Base-by-base conservation (phyloP, 2,329 filamentous ascomycete genomes). In the Hyphodiscus sp. region DNA sequence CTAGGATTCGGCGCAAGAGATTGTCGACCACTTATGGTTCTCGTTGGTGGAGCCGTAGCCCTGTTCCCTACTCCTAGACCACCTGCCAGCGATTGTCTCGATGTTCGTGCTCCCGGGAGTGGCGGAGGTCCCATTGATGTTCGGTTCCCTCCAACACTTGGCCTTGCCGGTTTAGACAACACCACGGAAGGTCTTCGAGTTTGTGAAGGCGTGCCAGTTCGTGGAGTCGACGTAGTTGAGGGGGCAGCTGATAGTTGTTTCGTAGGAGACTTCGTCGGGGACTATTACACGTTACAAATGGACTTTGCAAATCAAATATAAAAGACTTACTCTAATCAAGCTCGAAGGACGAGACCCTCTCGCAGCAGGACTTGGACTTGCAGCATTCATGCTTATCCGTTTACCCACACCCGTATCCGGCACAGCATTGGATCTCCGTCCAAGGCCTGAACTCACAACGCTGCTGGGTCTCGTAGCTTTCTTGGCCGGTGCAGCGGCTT, bases 241-340 rank as follows among this genome's bases (percentile, higher is more conserved):
- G 73, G 67, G 2, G 72, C 71, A 1, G 82, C 75, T 18, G 71
- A 72, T 41, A 87, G 69, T 62, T 88, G 86, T 66, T 94, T 94
- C 2, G 86, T 89, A 1, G 89, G 89, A 1, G 87, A 91, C 64
- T 89, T 91, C 0, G 81, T 85, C 1, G 89, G 87, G 54, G 86
- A 90, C 83, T 91, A 65, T 41, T 42, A 50, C 41, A 1, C 59
- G 70, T 49, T 70, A 61, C 45, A 52, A 45, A 47, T 47, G 42
- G 9, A 45, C 15, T 29, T 47, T 50, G 18, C 45, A 38, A 51
- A 26, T 20, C 30, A 16, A 23, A 18, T 8, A 49, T 47, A 41
- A 10, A 41, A 53, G 49, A 70, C 79, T 62, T 70, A 83, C 81
- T 66, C 81, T 76, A 33, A 74, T 67, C 54, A 82, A 76, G 65